Conservation (phyloP, 768 basidiomycete genomes). For the Auriscalpium microsporum region DNA sequence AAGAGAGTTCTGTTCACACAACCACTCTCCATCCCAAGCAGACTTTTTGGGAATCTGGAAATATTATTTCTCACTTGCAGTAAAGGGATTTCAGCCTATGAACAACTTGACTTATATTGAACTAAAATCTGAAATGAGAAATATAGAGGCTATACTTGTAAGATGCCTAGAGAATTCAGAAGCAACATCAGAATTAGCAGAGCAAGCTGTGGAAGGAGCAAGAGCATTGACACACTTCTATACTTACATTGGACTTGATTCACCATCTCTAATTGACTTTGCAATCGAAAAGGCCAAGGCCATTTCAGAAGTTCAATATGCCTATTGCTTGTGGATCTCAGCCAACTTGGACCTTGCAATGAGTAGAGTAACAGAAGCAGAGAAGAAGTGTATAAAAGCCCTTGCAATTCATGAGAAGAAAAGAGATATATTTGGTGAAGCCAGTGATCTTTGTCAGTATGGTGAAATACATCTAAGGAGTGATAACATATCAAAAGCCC, state of each 20-base stretch:
- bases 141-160: background rate
- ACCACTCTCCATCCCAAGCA: background rate
- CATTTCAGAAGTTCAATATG: background rate
- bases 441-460: no score
- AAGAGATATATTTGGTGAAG: no score
- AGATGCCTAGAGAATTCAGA: no score
- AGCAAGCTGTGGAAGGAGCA: no score
- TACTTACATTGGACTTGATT: background rate
- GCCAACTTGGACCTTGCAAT: background rate
- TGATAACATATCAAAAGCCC: no score
- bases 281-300: background rate
- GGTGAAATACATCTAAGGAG: no score
- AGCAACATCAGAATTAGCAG: no score
- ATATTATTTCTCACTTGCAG: background rate
- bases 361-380: background rate
- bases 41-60: background rate
- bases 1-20: background rate
- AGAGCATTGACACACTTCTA: no score
- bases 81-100: background rate
- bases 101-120: background rate
- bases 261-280: background rate
- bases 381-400: no score
- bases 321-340: background rate
- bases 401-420: no score
- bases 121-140: background rate